Evolutionary conservation across 2,329 filamentous ascomycete species (phyloP).

Genomic region (Teratosphaeria nubilosa): DNA sequence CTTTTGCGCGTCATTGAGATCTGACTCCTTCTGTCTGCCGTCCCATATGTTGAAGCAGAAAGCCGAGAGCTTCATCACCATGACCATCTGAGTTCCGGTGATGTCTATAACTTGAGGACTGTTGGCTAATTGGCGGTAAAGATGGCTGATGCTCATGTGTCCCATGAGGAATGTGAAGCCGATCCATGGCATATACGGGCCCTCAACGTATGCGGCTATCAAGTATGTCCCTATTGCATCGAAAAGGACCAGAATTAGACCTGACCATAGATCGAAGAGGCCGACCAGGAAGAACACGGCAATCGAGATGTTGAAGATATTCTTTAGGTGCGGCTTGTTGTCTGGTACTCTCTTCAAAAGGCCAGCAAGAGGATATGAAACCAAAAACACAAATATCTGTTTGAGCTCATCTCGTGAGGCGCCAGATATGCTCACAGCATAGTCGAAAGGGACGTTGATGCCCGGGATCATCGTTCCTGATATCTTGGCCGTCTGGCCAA

Average conservation of each 20-base stretch:
- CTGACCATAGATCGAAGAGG: slow-evolving; percentile 84
- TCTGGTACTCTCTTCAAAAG: slow-evolving; percentile 87
- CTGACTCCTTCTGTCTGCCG: slow-evolving; percentile 65
- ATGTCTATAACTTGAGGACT: slow-evolving; percentile 67
- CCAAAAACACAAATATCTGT: slow-evolving; percentile 76
- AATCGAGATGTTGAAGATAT: slow-evolving; percentile 70
- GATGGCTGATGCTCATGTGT: slow-evolving; percentile 86
- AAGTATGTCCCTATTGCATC: slow-evolving; percentile 70
- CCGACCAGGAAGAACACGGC: slow-evolving; percentile 88
- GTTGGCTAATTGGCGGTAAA: slow-evolving; percentile 64
- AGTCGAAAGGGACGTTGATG: slow-evolving; percentile 37
- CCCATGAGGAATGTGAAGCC: slow-evolving; percentile 90
- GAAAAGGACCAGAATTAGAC: slow-evolving; percentile 67
- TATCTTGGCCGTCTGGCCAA: neutral
- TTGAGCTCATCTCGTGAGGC: slow-evolving; percentile 67
- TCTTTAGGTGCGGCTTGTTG: slow-evolving; percentile 71
- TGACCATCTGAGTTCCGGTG: slow-evolving; percentile 91
- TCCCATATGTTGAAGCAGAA: slow-evolving; percentile 99
- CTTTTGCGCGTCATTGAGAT: slow-evolving; percentile 80
- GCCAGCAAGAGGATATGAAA: slow-evolving; percentile 85
- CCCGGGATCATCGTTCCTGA: slow-evolving; percentile 4
- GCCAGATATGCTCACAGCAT: slow-evolving; percentile 47
- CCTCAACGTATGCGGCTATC: slow-evolving; percentile 73
- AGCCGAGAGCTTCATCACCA: slow-evolving; percentile 92
- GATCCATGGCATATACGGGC: slow-evolving; percentile 95